Evolutionary conservation across 441 rosid species (phyloP), one percentile per base, ranked within the genome.

Genomic region (Erysimum cheiri): DNA sequence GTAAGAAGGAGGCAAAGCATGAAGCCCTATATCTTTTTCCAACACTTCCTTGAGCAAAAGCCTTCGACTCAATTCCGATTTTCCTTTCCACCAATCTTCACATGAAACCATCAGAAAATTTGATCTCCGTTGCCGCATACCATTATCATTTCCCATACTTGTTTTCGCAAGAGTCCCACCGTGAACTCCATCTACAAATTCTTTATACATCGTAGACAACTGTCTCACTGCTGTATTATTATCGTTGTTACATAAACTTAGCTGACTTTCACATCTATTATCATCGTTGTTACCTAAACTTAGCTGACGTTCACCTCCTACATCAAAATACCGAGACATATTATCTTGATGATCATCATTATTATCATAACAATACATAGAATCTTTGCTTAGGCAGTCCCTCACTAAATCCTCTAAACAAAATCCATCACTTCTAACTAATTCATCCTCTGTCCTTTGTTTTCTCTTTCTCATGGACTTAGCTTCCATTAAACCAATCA

Each of bases 71-170:
- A 92, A 69, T 43, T 76, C 82, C 1, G 92, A 92, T 72, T 81
- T 85, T 29, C 97, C 99, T 55, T 72, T 83, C 99, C 99, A 92
- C 96, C 97, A 90, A 65, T 85, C 88, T 49, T 65, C 65, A 65
- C 53, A 60, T 0, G 73, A 67, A 19, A 64, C 58, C 68, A 80
- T 71, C 29, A 78, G 80, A 48, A 71, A 60, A 3, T 35, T 67
- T 3, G 69, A 43, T 33, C 64, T 65, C 68, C 54, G 76, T 15
- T 72, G 48, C 56, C 61, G 57, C 49, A 62, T 64, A 58, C 71
- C 55, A 48, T 6, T 12, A 19, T 26, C 17, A 56, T n/a, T 44
- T 52, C 47, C 74, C 40, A 52, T 74, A 71, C 49, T 73, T 39
- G 46, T 78, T 22, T 37, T 72, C 0, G 4, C 28, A 33, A 68